phyloP scores from a whole-genome alignment of 352 stramenopile species.

The Blastocystis sp. region DNA sequence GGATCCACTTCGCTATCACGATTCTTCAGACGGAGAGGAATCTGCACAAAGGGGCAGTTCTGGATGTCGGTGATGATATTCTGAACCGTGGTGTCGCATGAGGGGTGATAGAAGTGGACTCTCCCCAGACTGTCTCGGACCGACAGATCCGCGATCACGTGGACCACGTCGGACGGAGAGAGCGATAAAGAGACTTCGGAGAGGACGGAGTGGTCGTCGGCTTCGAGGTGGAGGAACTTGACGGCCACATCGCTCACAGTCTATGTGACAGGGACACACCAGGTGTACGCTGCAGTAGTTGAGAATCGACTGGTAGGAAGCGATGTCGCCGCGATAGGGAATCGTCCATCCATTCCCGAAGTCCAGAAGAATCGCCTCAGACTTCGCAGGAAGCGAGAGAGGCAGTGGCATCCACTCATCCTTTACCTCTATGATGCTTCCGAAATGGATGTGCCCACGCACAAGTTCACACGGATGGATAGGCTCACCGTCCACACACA shows the following conservation, averaged over 20 bases:
- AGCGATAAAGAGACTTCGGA: background rate
- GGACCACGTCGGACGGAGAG: background rate
- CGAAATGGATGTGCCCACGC: background rate
- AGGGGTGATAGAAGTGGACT: background rate
- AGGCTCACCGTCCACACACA: background rate
- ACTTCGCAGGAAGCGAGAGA: background rate
- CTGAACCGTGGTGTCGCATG: background rate
- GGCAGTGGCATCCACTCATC: background rate
- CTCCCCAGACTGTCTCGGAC: background rate
- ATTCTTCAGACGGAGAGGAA: background rate
- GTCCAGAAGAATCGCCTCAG: background rate
- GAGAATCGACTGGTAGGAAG: background rate
- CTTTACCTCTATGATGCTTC: slow-evolving; percentile 2
- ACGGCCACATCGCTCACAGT: background rate
- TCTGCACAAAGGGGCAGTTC: slow-evolving; percentile 30
- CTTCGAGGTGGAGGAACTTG: background rate
- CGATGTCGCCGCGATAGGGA: background rate
- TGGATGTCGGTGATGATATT: slow-evolving; percentile 16
- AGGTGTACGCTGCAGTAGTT: background rate
- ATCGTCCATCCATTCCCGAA: background rate
- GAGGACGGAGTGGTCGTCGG: background rate
- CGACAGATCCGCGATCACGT: background rate
- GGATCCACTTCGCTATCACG: background rate
- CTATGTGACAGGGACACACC: background rate
- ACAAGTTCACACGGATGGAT: background rate